phyloP scores from a whole-genome alignment of 1,139 yeast species.

The Entelexis paramagnoliae region DNA sequence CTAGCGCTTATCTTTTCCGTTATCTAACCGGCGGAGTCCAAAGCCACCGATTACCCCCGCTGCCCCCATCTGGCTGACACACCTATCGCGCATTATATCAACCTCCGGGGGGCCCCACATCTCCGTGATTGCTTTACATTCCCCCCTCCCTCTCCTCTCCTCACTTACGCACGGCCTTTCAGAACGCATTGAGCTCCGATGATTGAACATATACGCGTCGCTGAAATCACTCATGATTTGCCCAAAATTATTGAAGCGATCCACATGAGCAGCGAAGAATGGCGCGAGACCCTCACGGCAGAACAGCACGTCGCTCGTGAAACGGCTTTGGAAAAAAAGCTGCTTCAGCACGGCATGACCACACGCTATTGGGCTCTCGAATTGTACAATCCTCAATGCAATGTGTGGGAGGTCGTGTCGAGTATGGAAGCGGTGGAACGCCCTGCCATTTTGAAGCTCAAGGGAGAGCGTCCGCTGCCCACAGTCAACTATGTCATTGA shows the following conservation, averaged over 20 bases:
- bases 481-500: conserved; percentile 19
- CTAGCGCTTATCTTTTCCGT: background rate
- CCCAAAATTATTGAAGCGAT: background rate
- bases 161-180: background rate
- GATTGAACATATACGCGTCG: conserved; percentile 13
- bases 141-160: background rate
- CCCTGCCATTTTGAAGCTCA: conserved; percentile 32
- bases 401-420: conserved; percentile 26
- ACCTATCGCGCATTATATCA: background rate
- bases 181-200: background rate
- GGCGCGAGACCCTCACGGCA: conserved; percentile 36
- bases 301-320: conserved; percentile 30
- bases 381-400: conserved; percentile 8
- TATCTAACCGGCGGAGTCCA: background rate
- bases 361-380: conserved; percentile 15
- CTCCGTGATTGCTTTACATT: too few species aligned
- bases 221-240: conserved; percentile 14
- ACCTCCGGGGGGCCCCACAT: background rate
- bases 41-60: background rate
- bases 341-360: conserved; percentile 19
- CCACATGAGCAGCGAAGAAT: conserved; percentile 26
- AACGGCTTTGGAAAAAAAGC: conserved; percentile 24
- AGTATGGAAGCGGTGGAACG: conserved; percentile 42
- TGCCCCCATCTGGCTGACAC: background rate
- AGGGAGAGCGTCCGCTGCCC: conserved; percentile 30